phyloP scores from a whole-genome alignment of 768 basidiomycete genomes.

The Lactarius hengduanensis region DNA sequence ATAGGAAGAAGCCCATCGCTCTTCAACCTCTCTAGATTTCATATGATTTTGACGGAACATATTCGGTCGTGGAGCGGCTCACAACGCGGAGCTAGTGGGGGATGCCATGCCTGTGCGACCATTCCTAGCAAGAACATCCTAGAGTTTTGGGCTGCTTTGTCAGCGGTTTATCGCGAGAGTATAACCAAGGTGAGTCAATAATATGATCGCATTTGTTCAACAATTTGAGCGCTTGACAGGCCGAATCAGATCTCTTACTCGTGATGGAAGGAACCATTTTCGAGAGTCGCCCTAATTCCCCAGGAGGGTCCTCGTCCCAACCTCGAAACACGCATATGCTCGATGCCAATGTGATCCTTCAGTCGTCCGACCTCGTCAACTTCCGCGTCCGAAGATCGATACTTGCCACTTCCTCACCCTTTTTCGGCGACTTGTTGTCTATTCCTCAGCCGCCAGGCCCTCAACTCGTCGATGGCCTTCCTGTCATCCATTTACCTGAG shows the following conservation, averaged over 20 bases:
- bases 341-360: constrained; percentile 8
- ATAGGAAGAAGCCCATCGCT: not conserved
- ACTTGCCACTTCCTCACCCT: not conserved
- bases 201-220: not conserved
- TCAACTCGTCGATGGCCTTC: not conserved
- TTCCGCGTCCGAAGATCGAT: not conserved
- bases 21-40: not conserved
- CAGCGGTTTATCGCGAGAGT: not conserved
- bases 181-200: not conserved
- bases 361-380: constrained; percentile 1
- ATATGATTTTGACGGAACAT: not conserved
- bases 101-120: not conserved
- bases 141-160: constrained; percentile 8
- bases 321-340: not conserved
- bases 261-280: not conserved
- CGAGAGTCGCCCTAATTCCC: not conserved
- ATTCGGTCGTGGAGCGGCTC: not conserved
- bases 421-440: constrained; percentile 7
- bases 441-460: not conserved
- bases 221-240: not conserved
- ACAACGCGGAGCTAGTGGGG: not conserved
- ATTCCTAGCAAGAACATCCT: not conserved
- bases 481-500: not conserved
- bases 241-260: not conserved
- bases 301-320: no score